Conservation (phyloP, 345 rosid genomes). For the Eucalyptus marginata region DNA sequence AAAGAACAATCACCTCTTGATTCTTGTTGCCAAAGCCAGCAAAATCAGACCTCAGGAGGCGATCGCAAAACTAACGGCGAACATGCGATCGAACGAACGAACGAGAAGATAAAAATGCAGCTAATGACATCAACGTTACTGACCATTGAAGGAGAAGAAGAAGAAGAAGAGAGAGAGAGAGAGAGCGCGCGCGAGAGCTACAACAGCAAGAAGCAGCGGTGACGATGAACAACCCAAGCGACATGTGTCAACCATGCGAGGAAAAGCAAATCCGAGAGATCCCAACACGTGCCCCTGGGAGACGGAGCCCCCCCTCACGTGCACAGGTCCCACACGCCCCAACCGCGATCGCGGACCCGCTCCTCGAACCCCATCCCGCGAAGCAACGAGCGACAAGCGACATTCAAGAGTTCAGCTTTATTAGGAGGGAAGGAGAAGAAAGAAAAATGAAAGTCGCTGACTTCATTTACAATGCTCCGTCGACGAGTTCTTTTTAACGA, state of each 20-base stretch:
- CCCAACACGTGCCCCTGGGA: not conserved
- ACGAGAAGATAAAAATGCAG: not conserved
- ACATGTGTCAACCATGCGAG: not conserved
- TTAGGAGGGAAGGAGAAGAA: not conserved
- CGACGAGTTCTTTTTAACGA: not conserved
- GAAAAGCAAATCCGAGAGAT: not conserved
- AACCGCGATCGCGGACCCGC: not conserved
- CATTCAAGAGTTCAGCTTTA: not conserved
- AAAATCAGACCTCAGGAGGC: not conserved
- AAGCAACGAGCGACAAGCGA: not conserved
- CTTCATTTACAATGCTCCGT: not conserved
- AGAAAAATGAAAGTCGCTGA: not conserved
- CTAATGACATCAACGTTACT: not conserved
- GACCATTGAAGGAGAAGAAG: not conserved
- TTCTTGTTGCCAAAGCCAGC: not conserved
- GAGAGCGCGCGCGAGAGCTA: not conserved
- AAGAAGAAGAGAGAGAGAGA: not conserved
- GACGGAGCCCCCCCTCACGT: not conserved
- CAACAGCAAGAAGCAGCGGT: not conserved
- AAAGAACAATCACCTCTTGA: not conserved
- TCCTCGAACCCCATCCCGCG: not conserved
- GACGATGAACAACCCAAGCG: not conserved
- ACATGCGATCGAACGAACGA: not conserved
- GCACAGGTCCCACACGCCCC: not conserved
- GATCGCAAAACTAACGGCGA: not conserved